These are phyloP conservation scores for Xylaria multiplex DNA, from an alignment of 2,329 filamentous ascomycete species.

Conservation along the genomic window DNA sequence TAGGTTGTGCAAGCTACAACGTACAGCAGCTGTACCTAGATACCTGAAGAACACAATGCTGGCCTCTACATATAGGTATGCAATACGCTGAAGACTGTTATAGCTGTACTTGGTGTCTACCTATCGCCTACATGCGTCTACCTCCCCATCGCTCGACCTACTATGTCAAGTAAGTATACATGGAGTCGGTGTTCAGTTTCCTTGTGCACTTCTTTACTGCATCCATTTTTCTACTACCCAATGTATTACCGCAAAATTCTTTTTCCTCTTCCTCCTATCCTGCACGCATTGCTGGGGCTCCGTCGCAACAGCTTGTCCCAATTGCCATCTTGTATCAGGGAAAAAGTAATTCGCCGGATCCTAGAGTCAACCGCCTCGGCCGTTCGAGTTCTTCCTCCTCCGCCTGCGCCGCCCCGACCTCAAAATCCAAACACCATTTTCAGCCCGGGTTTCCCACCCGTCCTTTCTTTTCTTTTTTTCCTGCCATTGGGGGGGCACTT, in stretches of 20 bases:
- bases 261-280: conserved; percentile 43
- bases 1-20: too few species aligned
- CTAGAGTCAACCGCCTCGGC: conserved; percentile 30
- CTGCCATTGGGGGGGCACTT: conserved; percentile 23
- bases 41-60: too few species aligned
- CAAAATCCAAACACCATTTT: conserved; percentile 11
- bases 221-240: not conserved
- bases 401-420: conserved; percentile 32
- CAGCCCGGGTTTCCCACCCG: not conserved
- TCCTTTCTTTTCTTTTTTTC: conserved; percentile 17
- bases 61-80: too few species aligned
- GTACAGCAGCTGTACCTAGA: too few species aligned
- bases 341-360: conserved; percentile 40
- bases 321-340: conserved; percentile 28
- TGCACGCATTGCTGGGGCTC: conserved; percentile 19
- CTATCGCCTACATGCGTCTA: too few species aligned
- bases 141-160: not conserved
- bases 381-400: conserved; percentile 41
- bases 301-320: conserved; percentile 21
- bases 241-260: conserved; percentile 43
- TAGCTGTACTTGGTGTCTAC: too few species aligned
- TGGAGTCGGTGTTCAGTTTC: too few species aligned
- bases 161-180: too few species aligned
- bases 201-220: not conserved
- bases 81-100: too few species aligned